Evolutionary conservation across 176 grass and related monocot species (phyloP).

Genomic region (Phoenix dactylifera): DNA sequence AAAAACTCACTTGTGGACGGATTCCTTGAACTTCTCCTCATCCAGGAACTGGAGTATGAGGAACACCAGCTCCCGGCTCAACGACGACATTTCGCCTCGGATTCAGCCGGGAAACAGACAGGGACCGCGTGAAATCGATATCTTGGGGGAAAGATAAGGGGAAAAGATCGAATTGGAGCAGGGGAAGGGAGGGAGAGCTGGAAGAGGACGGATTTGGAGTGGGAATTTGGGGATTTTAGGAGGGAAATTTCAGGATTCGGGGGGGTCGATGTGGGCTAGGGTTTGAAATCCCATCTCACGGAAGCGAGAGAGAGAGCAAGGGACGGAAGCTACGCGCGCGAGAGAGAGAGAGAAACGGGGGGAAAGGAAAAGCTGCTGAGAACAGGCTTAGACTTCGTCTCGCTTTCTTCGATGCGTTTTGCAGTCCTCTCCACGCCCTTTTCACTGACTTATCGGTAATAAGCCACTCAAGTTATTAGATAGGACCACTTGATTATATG

Average conservation of each 20-base stretch:
- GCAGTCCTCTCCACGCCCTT: constrained; percentile 54
- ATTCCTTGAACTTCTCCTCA: constrained; percentile 99
- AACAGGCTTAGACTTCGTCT: constrained; percentile 36
- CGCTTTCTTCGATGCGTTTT: constrained; percentile 97
- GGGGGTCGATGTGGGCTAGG: constrained; percentile 31
- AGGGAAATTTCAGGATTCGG: no score
- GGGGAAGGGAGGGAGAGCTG: background rate
- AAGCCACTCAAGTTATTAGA: fast-evolving
- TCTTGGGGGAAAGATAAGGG: background rate
- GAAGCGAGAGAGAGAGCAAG: constrained; percentile 13
- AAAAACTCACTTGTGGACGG: constrained; percentile 72
- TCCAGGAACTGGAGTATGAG: constrained; percentile 99
- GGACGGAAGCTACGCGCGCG: no score
- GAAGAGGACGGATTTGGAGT: background rate
- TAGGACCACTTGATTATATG: fast-evolving
- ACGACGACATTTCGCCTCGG: constrained; percentile 49
- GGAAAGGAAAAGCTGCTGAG: no score
- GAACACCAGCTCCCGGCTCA: constrained; percentile 97
- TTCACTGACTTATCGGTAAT: constrained; percentile 31
- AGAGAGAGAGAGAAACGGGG: background rate
- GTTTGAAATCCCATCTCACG: constrained; percentile 38
- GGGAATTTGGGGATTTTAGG: background rate
- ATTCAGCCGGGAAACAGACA: no score
- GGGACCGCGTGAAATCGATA: background rate
- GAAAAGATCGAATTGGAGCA: constrained; percentile 8